phyloP scores from a whole-genome alignment of 2,329 filamentous ascomycete genomes.

The Calonectria hongkongensis region DNA sequence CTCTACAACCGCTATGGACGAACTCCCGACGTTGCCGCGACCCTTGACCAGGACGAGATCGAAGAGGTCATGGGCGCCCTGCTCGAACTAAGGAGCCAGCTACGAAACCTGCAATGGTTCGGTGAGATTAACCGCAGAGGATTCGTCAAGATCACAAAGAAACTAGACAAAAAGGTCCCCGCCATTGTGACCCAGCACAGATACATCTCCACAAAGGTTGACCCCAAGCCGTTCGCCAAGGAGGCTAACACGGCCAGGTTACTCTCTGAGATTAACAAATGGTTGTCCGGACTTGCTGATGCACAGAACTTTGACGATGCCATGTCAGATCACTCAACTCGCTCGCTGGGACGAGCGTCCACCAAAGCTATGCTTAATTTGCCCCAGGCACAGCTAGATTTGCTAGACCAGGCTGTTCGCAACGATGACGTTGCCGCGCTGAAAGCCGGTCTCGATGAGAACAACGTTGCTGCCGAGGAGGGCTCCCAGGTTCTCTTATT shows the following conservation, averaged over 20 bases:
- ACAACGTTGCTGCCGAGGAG: constrained; percentile 65
- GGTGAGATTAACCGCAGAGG: constrained; percentile 96
- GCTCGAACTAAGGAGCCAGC: constrained; percentile 88
- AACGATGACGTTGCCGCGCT: constrained; percentile 78
- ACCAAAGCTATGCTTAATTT: constrained; percentile 85
- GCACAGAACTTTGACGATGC: constrained; percentile 85
- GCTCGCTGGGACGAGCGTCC: constrained; percentile 85
- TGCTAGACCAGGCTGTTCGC: constrained; percentile 82
- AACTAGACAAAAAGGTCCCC: constrained; percentile 95
- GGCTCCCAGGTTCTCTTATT: constrained; percentile 80
- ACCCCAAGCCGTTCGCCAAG: constrained; percentile 90
- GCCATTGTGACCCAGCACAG: constrained; percentile 85
- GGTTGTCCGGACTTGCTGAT: constrained; percentile 89
- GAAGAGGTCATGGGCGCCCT: constrained; percentile 94
- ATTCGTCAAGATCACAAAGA: constrained; percentile 99
- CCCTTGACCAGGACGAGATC: constrained; percentile 89
- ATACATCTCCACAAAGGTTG: constrained; percentile 93
- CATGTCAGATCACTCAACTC: constrained; percentile 82
- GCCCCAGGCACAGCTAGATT: constrained; percentile 80
- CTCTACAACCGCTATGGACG: constrained; percentile 92
- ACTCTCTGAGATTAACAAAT: constrained; percentile 85
- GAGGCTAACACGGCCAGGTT: constrained; percentile 72
- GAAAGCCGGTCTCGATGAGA: constrained; percentile 73
- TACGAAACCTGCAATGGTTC: constrained; percentile 97
- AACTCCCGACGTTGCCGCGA: constrained; percentile 79